These are phyloP conservation scores for Neurospora sp. DNA, from an alignment of 495 filamentous ascomycete species.

Conservation along the genomic window DNA sequence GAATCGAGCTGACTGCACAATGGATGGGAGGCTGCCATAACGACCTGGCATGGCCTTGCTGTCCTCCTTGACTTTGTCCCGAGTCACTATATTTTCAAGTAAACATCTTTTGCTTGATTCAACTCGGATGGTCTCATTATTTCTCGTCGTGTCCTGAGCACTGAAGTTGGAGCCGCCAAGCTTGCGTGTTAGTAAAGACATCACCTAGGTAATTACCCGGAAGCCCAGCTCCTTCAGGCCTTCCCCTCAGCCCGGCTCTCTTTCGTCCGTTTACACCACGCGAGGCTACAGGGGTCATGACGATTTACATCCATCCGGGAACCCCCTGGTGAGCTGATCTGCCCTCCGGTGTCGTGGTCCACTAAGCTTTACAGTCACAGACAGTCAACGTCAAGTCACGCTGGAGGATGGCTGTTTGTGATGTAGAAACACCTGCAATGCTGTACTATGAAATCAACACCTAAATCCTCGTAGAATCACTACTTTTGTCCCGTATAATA, in stretches of 20 bases:
- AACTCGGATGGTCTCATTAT: not conserved
- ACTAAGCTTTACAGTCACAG: not conserved
- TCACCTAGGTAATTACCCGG: not conserved
- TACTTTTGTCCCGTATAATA: not conserved
- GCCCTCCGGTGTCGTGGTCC: not conserved
- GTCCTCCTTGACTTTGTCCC: not conserved
- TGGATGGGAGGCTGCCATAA: not conserved
- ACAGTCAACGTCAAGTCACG: not conserved
- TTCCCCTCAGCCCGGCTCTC: not conserved
- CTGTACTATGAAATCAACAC: not conserved
- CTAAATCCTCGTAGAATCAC: slow-evolving; percentile 1
- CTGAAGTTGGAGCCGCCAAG: not conserved
- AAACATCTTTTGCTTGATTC: not conserved
- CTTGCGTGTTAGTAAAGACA: not conserved
- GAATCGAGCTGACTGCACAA: not conserved
- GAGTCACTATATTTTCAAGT: not conserved
- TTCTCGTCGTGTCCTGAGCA: not conserved
- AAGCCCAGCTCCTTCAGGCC: not conserved
- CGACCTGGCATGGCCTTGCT: not conserved
- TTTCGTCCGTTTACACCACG: not conserved
- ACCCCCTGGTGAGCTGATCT: not conserved
- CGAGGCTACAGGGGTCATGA: not conserved
- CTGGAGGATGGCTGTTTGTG: not conserved
- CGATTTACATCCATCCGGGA: not conserved
- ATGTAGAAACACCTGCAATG: not conserved